Evolutionary conservation across 2,329 filamentous ascomycete genomes (phyloP).

Genomic region (Penicillium sp.): DNA sequence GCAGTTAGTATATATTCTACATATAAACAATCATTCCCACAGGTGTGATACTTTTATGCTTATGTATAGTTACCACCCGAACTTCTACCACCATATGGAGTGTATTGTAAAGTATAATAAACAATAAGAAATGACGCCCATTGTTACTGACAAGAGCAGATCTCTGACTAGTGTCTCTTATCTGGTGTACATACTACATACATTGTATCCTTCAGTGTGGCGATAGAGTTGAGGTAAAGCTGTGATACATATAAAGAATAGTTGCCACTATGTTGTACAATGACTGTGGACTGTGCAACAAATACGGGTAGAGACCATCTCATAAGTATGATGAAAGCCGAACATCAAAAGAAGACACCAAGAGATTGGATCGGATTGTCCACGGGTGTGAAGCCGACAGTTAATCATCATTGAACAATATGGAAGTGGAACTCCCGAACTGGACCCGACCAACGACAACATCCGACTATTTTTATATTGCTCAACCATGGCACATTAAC

Average conservation of each 20-base stretch:
- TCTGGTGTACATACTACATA: background rate
- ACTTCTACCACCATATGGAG: too few relatives aligned
- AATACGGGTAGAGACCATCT: background rate
- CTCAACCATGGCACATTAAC: background rate
- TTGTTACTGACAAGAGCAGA: background rate
- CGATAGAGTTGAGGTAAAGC: background rate
- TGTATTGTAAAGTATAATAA: background rate
- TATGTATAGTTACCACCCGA: background rate
- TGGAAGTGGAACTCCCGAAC: background rate
- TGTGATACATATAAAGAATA: background rate
- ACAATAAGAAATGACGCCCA: background rate
- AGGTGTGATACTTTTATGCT: background rate
- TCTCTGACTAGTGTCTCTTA: background rate
- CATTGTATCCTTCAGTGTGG: too few relatives aligned
- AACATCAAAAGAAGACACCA: background rate
- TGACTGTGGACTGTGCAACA: background rate
- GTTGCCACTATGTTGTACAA: background rate
- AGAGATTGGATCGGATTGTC: slow-evolving; percentile 6
- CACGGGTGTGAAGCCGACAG: background rate
- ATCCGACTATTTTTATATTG: background rate
- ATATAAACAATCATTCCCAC: background rate
- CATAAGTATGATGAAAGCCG: background rate
- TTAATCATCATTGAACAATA: slow-evolving; percentile 3
- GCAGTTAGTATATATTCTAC: background rate
- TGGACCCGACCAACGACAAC: background rate